Evolutionary conservation across 768 basidiomycete species (phyloP).

Genomic region (Macrolepiota fuliginosa): DNA sequence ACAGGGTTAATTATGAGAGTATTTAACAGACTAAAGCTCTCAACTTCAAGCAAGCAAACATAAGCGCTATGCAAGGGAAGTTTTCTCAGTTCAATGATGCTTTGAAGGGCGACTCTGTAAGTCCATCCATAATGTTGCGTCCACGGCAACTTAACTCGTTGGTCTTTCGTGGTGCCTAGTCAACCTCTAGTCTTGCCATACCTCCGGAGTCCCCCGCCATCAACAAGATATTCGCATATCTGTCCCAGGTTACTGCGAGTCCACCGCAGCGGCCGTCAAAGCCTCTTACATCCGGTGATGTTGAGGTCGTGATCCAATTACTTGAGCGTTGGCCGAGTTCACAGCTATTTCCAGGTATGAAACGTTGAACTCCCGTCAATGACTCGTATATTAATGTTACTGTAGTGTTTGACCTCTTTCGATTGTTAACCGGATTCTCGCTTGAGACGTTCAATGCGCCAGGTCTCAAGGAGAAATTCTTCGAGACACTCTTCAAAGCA

Average conservation of each 20-base stretch:
- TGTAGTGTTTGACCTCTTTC: conserved; percentile 81
- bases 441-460: conserved; percentile 47
- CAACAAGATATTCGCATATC: conserved; percentile 62
- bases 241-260: conserved; percentile 46
- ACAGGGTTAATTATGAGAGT: not conserved
- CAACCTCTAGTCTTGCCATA: conserved; percentile 69
- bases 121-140: conserved; percentile 19
- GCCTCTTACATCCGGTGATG: conserved; percentile 43
- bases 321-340: conserved; percentile 73
- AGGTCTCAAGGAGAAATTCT: conserved; percentile 47
- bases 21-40: conserved; percentile 53
- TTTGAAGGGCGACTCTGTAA: conserved; percentile 66
- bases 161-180: conserved; percentile 36
- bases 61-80: conserved; percentile 78
- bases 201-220: conserved; percentile 55
- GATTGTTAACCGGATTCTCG: conserved; percentile 68
- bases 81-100: conserved; percentile 71
- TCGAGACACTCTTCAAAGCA: conserved; percentile 62
- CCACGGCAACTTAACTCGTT: not conserved
- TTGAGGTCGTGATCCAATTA: conserved; percentile 61
- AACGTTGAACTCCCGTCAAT: not conserved
- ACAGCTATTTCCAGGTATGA: conserved; percentile 68
- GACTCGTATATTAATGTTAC: not conserved
- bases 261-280: conserved; percentile 28
- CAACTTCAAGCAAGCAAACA: conserved; percentile 81